Evolutionary conservation across 208 protist species (phyloP), one percentile per base, ranked within the genome.

Genomic region (Tritrichomonas foetus): DNA sequence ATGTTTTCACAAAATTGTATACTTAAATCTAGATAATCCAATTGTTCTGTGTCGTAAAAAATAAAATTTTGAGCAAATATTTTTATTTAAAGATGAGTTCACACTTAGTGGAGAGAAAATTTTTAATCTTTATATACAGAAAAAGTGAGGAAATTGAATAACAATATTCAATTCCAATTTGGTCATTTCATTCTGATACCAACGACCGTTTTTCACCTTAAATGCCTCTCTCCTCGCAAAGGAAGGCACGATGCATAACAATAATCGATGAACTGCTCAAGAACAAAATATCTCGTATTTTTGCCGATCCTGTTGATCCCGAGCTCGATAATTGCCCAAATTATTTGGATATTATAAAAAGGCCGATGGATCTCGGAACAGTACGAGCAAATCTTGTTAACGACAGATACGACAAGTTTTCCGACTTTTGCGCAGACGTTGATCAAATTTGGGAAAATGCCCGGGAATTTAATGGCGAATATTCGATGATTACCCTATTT

Each of bases 361-460:
- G 57, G 25, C 78, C 78, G 9, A 89, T 89, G 78, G 78, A 89
- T 39, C 47, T 89, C 33, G 20, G 47, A 39, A 89, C 78, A 36
- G 78, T 89, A 57, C 78, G 78, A 33, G n/a, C 53, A 22, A 89
- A 89, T 33, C 39, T 89, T 57, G 0, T 61, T 8, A 57, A 57
- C 20, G 30, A 89, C 22, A 36, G 57, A 36, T 89, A 89, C 39
- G 1, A 39, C 1, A 39, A 3, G 8, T 20, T 47, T 33, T 25
- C 44, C 33, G 47, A 89, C 3, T 89, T 53, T 20, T 47, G 44
- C 0, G 0, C 14, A 57, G 78, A 89, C 27, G 78, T 89, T 5
- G 47, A 89, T 57, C 47, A 44, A 57, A 89, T 89, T 89, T 89
- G 78, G 78, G 47, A 53, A 55, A 89, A 89, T 57, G 25, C 47